Conservation (phyloP, 331 rosid genomes). For the Malus hybrid region DNA sequence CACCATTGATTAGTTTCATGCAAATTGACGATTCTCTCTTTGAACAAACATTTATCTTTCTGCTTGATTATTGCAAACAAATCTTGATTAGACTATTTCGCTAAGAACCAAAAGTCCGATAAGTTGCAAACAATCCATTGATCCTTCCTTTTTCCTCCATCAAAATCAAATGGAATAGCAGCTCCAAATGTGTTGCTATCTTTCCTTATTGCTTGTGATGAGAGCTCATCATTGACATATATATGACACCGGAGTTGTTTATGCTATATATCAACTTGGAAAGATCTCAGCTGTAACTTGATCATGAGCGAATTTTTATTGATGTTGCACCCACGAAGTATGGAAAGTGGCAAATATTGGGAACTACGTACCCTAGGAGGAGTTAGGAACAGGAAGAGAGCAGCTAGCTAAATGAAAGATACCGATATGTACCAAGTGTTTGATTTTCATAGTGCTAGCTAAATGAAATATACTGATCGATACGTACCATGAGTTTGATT, state of each 20-base stretch:
- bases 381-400: background rate
- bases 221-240: background rate
- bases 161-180: background rate
- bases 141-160: too few relatives aligned
- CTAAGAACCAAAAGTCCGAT: background rate
- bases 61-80: slow-evolving; percentile 1
- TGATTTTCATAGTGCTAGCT: too few relatives aligned
- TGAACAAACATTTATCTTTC: background rate
- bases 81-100: background rate
- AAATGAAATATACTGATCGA: background rate
- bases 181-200: background rate
- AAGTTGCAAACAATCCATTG: background rate
- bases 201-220: background rate
- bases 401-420: background rate
- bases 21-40: background rate
- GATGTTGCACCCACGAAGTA: background rate
- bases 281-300: background rate
- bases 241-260: background rate
- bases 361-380: background rate
- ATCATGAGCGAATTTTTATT: too few relatives aligned
- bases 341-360: background rate
- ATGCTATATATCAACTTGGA: background rate
- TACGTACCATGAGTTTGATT: background rate
- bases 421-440: background rate
- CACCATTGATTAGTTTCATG: background rate